Evolutionary conservation across 192 early-diverging fungal species (phyloP).

Genomic region (Umbelopsis isabellina): DNA sequence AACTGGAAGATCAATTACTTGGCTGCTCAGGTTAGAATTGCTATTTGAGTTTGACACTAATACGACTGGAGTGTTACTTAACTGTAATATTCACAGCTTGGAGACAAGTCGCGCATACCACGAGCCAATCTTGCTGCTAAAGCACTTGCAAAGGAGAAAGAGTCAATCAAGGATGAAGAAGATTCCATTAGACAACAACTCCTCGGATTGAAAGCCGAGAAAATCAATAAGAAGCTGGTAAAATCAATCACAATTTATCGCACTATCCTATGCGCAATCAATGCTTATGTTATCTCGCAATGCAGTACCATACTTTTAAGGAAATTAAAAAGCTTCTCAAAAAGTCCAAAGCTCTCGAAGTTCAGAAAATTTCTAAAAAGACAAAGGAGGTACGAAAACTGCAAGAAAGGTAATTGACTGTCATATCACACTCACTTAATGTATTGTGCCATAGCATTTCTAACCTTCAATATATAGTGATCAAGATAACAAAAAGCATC

Average conservation of each 20-base stretch:
- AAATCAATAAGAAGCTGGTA: constrained; percentile 39
- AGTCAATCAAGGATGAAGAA: constrained; percentile 18
- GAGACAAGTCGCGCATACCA: constrained; percentile 18
- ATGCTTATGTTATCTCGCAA: not conserved
- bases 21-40: constrained; percentile 36
- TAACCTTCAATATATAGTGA: not conserved
- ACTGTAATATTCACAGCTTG: not conserved
- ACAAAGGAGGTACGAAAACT: constrained; percentile 14
- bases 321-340: constrained; percentile 32
- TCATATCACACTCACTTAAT: not conserved
- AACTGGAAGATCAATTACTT: constrained; percentile 47
- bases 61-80: not conserved
- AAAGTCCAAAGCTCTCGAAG: constrained; percentile 34
- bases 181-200: constrained; percentile 15
- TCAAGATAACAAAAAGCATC: not conserved
- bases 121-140: constrained; percentile 24
- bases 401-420: constrained; percentile 1
- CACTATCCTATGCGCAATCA: not conserved
- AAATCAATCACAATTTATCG: not conserved
- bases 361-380: constrained; percentile 35
- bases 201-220: constrained; percentile 20
- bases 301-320: constrained; percentile 34
- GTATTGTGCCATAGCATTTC: not conserved
- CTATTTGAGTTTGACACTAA: not conserved
- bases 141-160: constrained; percentile 17